Percentiles rank a stretch among this genome's conserved stretches.
Conservation (phyloP, 2,329 filamentous ascomycete genomes). For the Beauveria caledonica region DNA sequence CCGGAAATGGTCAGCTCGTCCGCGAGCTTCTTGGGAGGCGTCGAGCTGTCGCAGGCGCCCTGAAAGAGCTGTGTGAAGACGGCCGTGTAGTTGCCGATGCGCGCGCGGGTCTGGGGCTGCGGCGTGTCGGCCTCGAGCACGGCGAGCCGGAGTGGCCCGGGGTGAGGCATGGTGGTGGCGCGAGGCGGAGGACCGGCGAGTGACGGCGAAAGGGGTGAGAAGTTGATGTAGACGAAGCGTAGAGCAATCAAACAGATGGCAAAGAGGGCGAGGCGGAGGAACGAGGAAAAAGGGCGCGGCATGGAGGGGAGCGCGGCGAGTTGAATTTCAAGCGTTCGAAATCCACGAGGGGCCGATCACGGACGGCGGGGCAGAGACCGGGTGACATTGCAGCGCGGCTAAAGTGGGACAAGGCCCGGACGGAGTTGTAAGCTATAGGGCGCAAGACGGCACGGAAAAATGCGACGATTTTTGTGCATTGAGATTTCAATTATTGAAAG, state of each 20-base stretch:
- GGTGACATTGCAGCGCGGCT: not conserved
- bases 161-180: not conserved
- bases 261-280: not conserved
- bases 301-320: not conserved
- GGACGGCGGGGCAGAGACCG: not conserved
- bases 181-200: constrained; percentile 15
- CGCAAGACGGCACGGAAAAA: not conserved
- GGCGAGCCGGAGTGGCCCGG: constrained; percentile 60
- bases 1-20: constrained; percentile 29
- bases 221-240: not conserved
- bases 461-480: too few species aligned
- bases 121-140: constrained; percentile 85
- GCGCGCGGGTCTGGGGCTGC: constrained; percentile 50
- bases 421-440: not conserved
- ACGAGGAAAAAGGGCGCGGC: not conserved
- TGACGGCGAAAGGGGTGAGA: constrained; percentile 15
- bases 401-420: not conserved
- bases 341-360: constrained; percentile 2
- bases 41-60: constrained; percentile 41
- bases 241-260: not conserved
- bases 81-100: constrained; percentile 65
- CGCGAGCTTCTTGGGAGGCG: constrained; percentile 22
- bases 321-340: not conserved
- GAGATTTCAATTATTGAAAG: too few species aligned
- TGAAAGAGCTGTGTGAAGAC: constrained; percentile 57